Percentiles rank a stretch among this genome's conserved stretches.
Conservation (phyloP, 495 filamentous ascomycete species). For the Bathelium albidoporum region DNA sequence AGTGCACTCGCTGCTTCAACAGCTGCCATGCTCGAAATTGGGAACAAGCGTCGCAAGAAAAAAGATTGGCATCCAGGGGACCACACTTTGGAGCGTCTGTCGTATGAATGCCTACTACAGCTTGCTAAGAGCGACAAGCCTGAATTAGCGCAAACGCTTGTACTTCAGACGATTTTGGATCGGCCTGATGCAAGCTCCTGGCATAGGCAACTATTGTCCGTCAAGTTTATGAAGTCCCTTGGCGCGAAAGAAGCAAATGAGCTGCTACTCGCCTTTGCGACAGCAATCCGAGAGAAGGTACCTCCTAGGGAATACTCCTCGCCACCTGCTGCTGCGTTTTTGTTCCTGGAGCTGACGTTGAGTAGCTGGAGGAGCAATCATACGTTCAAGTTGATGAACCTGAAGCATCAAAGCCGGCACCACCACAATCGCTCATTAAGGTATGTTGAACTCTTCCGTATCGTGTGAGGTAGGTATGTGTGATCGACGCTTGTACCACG, state of each 20-base stretch:
- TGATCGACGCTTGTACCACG: too few species aligned
- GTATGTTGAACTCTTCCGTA: too few species aligned
- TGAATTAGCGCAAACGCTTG: slow-evolving; percentile 18
- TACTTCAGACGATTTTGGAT: slow-evolving; percentile 28
- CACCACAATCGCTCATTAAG: slow-evolving; percentile 16
- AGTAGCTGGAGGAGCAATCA: slow-evolving; percentile 23
- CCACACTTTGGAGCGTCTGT: slow-evolving; percentile 10
- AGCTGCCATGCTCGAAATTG: slow-evolving; percentile 9
- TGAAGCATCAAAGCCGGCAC: slow-evolving; percentile 10
- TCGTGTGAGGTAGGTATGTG: too few species aligned
- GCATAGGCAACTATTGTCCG: slow-evolving; percentile 28
- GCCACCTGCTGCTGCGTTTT: too few species aligned
- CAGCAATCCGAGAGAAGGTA: slow-evolving; percentile 26
- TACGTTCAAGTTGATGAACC: slow-evolving; percentile 13
- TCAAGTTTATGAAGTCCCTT: slow-evolving; percentile 22
- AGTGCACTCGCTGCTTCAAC: slow-evolving; percentile 13
- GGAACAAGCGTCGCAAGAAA: slow-evolving; percentile 10
- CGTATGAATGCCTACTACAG: slow-evolving; percentile 19
- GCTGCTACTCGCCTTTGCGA: slow-evolving; percentile 26
- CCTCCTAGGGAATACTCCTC: too few species aligned
- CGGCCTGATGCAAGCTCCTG: slow-evolving; percentile 30
- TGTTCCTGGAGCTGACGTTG: too few species aligned
- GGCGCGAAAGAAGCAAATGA: slow-evolving; percentile 19
- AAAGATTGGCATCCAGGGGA: slow-evolving; percentile 11
- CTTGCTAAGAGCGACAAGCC: slow-evolving; percentile 24